phyloP scores from a whole-genome alignment of 257 asterid genomes.

The Gentiana macrophylla region DNA sequence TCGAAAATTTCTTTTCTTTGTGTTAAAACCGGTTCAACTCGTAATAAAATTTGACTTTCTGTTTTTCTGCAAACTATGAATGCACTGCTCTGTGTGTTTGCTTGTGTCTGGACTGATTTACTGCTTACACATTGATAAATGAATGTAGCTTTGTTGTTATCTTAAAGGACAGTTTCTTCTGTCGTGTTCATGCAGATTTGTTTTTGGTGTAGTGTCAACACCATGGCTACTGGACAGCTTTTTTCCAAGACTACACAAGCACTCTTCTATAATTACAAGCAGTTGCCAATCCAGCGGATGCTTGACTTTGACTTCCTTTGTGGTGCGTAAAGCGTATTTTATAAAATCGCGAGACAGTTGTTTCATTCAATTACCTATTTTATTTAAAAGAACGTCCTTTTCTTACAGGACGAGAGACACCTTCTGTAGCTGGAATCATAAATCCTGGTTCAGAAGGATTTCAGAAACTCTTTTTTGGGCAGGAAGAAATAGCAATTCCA shows the following conservation, averaged over 20 bases:
- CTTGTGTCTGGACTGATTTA: too few relatives aligned
- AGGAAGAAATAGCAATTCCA: conserved; percentile 96
- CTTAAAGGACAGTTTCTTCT: conserved; percentile 9
- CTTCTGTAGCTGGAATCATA: conserved; percentile 96
- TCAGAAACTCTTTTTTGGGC: too few relatives aligned
- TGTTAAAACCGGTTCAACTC: too few relatives aligned
- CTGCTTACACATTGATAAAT: too few relatives aligned
- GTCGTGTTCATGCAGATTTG: conserved; percentile 27
- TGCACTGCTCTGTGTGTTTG: too few relatives aligned
- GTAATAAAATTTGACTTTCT: too few relatives aligned
- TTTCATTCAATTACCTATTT: background rate
- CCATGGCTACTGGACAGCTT: conserved; percentile 93
- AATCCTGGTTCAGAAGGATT: conserved; percentile 99
- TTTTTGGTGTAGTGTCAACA: conserved; percentile 17
- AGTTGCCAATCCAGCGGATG: conserved; percentile 96
- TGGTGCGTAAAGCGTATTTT: conserved; percentile 32
- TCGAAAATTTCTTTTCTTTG: too few relatives aligned
- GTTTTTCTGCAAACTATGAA: too few relatives aligned
- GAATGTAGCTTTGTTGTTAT: too few relatives aligned
- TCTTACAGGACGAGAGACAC: conserved; percentile 83
- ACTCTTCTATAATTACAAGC: conserved; percentile 87
- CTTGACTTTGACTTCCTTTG: conserved; percentile 98
- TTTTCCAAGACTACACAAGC: conserved; percentile 92
- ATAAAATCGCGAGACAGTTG: conserved; percentile 2
- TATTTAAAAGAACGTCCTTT: conserved; percentile 1